Conservation (phyloP, 2,329 filamentous ascomycete genomes). For the Fonsecaea monophora region DNA sequence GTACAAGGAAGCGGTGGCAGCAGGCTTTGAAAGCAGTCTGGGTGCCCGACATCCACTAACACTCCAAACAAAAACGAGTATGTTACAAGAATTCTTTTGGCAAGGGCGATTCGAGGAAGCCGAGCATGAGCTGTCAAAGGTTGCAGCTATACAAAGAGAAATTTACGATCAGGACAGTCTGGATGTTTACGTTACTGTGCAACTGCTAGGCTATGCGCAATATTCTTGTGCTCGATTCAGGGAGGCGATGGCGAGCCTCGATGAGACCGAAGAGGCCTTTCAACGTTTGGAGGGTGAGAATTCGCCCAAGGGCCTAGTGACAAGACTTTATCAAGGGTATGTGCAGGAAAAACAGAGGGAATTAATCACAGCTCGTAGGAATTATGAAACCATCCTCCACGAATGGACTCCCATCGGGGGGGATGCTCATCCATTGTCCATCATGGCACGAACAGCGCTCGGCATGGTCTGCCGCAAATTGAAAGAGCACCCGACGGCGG, state of each 20-base stretch:
- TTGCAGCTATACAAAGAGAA: background rate
- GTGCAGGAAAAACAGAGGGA: background rate
- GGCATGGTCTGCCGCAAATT: background rate
- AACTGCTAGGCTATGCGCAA: background rate
- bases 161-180: background rate
- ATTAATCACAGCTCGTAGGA: background rate
- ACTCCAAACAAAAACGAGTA: background rate
- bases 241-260: background rate
- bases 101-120: background rate
- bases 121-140: background rate
- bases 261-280: background rate
- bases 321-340: background rate
- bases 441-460: background rate
- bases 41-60: background rate
- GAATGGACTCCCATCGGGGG: background rate
- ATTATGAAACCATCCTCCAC: background rate
- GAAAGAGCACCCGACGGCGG: background rate
- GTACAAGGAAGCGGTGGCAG: background rate
- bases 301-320: background rate
- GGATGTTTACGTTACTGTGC: background rate
- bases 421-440: no score
- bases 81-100: background rate
- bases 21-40: background rate
- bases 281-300: background rate
- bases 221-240: background rate